Conservation (phyloP, 257 asterid species). For the Nicotiana tomentosiformis region DNA sequence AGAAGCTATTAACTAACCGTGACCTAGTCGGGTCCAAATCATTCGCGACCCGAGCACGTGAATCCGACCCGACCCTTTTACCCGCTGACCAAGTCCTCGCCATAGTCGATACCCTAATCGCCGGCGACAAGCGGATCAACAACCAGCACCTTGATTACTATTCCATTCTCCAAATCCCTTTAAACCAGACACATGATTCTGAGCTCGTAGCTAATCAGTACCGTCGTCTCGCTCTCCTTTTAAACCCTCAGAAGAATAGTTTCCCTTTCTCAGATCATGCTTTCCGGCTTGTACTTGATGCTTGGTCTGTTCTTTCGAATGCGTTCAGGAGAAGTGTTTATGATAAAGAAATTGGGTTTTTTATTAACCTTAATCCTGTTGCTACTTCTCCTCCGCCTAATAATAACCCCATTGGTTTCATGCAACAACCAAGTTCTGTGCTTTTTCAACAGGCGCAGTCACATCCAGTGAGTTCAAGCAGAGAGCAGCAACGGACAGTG, state of each 20-base stretch:
- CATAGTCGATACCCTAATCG: slow-evolving; percentile 76
- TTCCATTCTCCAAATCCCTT: slow-evolving; percentile 64
- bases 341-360: slow-evolving; percentile 59
- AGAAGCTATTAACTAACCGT: slow-evolving; percentile 77
- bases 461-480: slow-evolving; percentile 8
- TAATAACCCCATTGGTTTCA: neutral
- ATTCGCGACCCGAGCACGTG: slow-evolving; percentile 88
- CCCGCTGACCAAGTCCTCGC: slow-evolving; percentile 83
- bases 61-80: slow-evolving; percentile 69
- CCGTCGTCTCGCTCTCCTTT: slow-evolving; percentile 46
- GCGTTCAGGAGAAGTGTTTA: slow-evolving; percentile 54
- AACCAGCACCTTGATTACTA: slow-evolving; percentile 62
- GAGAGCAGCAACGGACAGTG: slow-evolving; percentile 14
- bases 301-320: slow-evolving; percentile 76
- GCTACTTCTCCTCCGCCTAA: neutral
- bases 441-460: slow-evolving; percentile 11
- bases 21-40: slow-evolving; percentile 81
- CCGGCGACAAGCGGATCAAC: slow-evolving; percentile 75
- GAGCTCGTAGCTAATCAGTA: slow-evolving; percentile 64
- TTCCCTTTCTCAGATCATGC: slow-evolving; percentile 80
- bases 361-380: slow-evolving; percentile 5
- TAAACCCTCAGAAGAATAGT: slow-evolving; percentile 69
- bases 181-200: slow-evolving; percentile 52
- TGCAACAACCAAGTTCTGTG: slow-evolving; percentile 9
- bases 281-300: slow-evolving; percentile 63